Base-by-base conservation (phyloP, 2,329 filamentous ascomycete species). In the Diplodia corticola region DNA sequence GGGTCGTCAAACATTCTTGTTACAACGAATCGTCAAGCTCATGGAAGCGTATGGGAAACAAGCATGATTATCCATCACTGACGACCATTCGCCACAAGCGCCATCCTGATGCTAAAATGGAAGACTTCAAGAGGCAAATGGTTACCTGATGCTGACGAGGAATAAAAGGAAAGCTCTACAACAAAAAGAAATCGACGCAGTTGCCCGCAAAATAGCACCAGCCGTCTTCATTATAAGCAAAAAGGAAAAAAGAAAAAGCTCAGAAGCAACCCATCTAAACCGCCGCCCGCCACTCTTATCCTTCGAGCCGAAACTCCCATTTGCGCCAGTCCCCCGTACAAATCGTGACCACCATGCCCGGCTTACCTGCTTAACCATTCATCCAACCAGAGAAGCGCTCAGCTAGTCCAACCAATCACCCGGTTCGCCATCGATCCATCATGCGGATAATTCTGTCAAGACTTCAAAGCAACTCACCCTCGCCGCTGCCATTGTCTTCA, bases 401-500 rank as follows among this genome's bases (percentile, higher is more conserved):
- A n/a, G n/a, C 26, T 51, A 28, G 9, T 17, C 49, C 24, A 51
- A 24, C 37, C 37, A n/a, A 35, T 12, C 6, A n/a, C 24, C 49
- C n/a, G 7, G 6, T 28, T 28, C 22, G 13, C 49, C 4, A 9
- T 49, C 26, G 20, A 17, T 28, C 7, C 26, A 7, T 28, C 9
- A n/a, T 26, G 7, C n/a, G n/a, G n/a, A n/a, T n/a, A n/a, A 15
- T 4, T 13, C 9, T 35, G 7, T 5, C 22, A n/a, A n/a, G n/a
- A n/a, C n/a, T n/a, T 68, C 63, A 73, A 17, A 83, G 71, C 72
- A 86, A 68, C 70, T 88, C 85, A 0, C 84, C 86, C 63, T 88
- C 86, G 0, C 83, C 86, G 0, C 86, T 80, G 1, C 81, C 71
- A 15, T 71, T 68, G 57, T 75, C 79, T 69, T 71, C 76, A 2